Conservation (phyloP, 768 basidiomycete genomes). For the Termitomyces sp. region DNA sequence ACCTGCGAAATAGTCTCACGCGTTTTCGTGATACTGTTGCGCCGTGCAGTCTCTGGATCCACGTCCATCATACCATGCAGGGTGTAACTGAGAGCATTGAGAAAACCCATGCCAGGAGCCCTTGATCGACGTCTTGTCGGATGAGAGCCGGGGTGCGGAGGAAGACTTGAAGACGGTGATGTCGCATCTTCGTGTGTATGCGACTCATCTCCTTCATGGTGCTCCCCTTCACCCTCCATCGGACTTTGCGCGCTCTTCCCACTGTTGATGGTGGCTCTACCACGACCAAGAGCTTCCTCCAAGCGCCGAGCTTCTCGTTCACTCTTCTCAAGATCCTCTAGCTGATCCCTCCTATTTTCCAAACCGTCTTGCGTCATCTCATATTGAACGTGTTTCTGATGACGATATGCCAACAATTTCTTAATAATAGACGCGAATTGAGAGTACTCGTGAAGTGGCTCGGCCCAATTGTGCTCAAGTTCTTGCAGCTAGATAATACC, state of each 20-base stretch:
- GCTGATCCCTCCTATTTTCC: conserved; percentile 74
- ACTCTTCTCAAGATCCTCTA: conserved; percentile 89
- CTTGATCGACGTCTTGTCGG: conserved; percentile 51
- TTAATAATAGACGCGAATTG: conserved; percentile 96
- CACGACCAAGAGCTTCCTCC: conserved; percentile 77
- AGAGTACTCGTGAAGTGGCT: conserved; percentile 91
- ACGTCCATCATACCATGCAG: conserved; percentile 98
- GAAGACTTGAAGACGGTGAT: conserved; percentile 46
- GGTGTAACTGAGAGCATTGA: conserved; percentile 91
- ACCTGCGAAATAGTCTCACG: conserved; percentile 95
- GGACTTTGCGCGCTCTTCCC: conserved; percentile 19
- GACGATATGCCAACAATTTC: conserved; percentile 88
- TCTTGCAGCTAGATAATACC: conserved; percentile 69
- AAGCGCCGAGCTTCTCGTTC: conserved; percentile 87
- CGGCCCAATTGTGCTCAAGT: conserved; percentile 91
- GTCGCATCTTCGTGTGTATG: conserved; percentile 30
- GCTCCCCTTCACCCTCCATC: conserved; percentile 20
- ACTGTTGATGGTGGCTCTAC: conserved; percentile 27
- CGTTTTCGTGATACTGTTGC: conserved; percentile 92
- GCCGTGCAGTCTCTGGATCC: conserved; percentile 92
- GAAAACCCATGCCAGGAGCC: conserved; percentile 76
- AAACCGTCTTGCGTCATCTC: conserved; percentile 94
- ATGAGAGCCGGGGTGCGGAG: conserved; percentile 78
- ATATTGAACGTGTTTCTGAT: conserved; percentile 96
- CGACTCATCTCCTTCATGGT: conserved; percentile 18